Evolutionary conservation across 352 stramenopile genomes (phyloP).

Genomic region (Plasmopara viticola): DNA sequence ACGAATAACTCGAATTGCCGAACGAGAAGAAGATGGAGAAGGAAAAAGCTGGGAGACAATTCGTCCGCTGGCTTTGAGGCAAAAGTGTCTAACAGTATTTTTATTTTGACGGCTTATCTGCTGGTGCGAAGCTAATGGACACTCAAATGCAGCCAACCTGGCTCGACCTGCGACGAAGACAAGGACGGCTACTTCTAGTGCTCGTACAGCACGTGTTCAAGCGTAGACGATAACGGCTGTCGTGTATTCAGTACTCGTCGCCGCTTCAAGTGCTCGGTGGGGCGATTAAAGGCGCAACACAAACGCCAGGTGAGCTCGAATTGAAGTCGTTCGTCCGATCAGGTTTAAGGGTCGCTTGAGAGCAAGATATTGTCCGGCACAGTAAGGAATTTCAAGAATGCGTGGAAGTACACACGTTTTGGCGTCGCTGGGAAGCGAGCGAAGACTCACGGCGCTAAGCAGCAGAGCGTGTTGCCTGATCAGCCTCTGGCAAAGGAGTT

Average conservation of each 20-base stretch:
- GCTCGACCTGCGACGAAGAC: conserved; percentile 29
- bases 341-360: conserved; percentile 37
- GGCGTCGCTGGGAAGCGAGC: conserved; percentile 41
- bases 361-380: conserved; percentile 32
- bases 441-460: conserved; percentile 25
- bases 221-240: conserved; percentile 37
- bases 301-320: conserved; percentile 35
- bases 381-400: conserved; percentile 39
- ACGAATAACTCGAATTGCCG: conserved; percentile 8
- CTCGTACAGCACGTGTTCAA: conserved; percentile 59
- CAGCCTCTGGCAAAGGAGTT: conserved; percentile 39
- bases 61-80: not conserved
- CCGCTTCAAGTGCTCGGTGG: conserved; percentile 58
- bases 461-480: conserved; percentile 43
- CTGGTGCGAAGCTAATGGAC: conserved; percentile 39
- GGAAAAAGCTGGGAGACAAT: conserved; percentile 8
- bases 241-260: conserved; percentile 51
- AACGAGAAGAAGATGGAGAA: conserved; percentile 6
- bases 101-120: conserved; percentile 50
- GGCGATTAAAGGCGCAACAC: conserved; percentile 58
- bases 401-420: conserved; percentile 54
- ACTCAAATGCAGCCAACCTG: conserved; percentile 31
- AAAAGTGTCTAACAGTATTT: conserved; percentile 25
- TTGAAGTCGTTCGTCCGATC: conserved; percentile 41
- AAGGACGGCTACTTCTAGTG: conserved; percentile 44